Base-by-base conservation (phyloP, 441 rosid species). In the Syzygium syzygioides region DNA sequence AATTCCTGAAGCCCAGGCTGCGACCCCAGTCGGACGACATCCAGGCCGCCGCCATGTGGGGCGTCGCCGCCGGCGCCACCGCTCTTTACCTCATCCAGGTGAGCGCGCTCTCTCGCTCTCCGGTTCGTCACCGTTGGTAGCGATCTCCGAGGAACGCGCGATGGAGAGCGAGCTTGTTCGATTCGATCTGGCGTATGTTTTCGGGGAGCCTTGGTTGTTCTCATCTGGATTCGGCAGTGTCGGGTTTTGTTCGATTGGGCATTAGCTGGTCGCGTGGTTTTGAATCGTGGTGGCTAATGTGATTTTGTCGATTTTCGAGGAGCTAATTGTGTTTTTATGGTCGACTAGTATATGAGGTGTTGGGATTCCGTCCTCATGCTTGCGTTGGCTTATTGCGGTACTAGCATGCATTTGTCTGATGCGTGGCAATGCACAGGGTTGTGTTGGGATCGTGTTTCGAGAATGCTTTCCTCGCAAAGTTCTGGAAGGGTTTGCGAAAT, bases 11-110 rank as follows among this genome's bases (percentile, higher is more conserved):
- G 88, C 96, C 98, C 4, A 93, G 90, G 92, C 54, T 86, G 86
- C 95, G 94, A 48, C 93, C 91, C 30, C 97, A 96, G 87, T 25
- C 94, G 59, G 55, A 86, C 8, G 95, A 97, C 91, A 79, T 96
- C 86, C 96, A 94, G 88, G 94, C 99, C 80, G 98, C 95, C 87
- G 97, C 93, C 87, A 90, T 91, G 52, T 97, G 99, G 99, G 99
- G 99, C 64, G 90, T 96, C 90, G 98, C 96, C 66, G 99, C 98
- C 90, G 90, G 89, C 68, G 87, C 97, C 86, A 90, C 94, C 9
- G 99, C 96, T 80, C 90, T 97, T 89, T 97, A 92, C 92, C 56
- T 97, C 88, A 80, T 95, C 87, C 99, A 97, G 95, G 99, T 85
- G 12, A 20, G 28, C 32, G 28, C 32, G 4, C 32, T 14, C 64